These are phyloP conservation scores for Sphagnum contortum DNA, from an alignment of 225 moss, liverwort and hornwort genomes.

Conservation along the genomic window DNA sequence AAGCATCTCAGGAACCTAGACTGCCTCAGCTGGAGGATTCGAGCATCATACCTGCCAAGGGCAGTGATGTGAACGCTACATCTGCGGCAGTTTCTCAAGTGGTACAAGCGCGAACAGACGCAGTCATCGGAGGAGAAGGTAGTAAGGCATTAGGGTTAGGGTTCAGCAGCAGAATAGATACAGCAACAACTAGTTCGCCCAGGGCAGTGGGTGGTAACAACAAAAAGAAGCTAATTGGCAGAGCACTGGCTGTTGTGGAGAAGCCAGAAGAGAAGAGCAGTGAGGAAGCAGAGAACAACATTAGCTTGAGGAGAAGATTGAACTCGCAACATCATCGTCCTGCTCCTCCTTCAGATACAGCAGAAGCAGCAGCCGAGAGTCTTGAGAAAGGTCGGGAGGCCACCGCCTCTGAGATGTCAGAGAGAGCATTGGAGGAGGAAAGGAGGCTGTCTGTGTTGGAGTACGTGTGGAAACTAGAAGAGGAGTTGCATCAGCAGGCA, in stretches of 20 bases:
- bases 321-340: not conserved
- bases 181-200: constrained; percentile 13
- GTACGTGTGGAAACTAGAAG: constrained; percentile 84
- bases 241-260: not conserved
- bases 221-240: constrained; percentile 5
- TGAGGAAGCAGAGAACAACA: constrained; percentile 4
- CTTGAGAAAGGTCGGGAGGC: constrained; percentile 19
- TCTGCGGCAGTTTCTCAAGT: too few species aligned
- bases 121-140: too few species aligned
- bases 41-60: too few species aligned
- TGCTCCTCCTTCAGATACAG: constrained; percentile 2
- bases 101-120: too few species aligned
- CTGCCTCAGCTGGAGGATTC: too few species aligned
- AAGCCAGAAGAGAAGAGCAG: too few species aligned
- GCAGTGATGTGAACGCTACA: too few species aligned
- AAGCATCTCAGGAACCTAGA: too few species aligned
- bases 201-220: too few species aligned
- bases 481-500: constrained; percentile 64
- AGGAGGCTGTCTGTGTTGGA: constrained; percentile 81
- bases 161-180: constrained; percentile 10
- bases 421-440: constrained; percentile 55
- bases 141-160: constrained; percentile 2
- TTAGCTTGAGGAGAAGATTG: not conserved
- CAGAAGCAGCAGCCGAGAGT: constrained; percentile 10
- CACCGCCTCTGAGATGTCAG: constrained; percentile 26